Evolutionary conservation across 2,329 filamentous ascomycete species (phyloP), one percentile per base, ranked within the genome.

Genomic region (Mollisiaceae sp.): DNA sequence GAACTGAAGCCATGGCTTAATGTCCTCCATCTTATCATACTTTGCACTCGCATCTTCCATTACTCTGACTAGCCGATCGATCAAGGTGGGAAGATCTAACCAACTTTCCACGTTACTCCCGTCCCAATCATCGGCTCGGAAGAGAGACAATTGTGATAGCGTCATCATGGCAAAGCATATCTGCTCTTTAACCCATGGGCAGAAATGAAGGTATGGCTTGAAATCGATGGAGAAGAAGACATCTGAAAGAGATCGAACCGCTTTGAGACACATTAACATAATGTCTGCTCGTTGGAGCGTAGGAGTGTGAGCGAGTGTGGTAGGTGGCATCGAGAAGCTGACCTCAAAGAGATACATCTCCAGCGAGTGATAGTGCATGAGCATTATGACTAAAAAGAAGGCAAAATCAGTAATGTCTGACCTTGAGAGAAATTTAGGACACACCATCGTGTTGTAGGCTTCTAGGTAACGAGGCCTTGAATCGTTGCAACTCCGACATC

Each of bases 101-200:
- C n/a, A 9, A 22, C 18, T 20, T 50, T 50, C n/a, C 45, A 24
- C 2, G n/a, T 50, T 50, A 24, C n/a, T 22, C n/a, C n/a, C 14
- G 41, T 67, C 50, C 65, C 65, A 67, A 27, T 65, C 65, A 5
- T 67, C 65, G 55, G 54, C 65, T 11, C 56, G 22, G 32, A 65
- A 67, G 14, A 67, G 55, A 27, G 63, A 62, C 1, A 67, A 43
- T 32, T 63, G 65, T 6, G 65, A 67, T 38, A 67, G 52, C 18
- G 55, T 60, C 39, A 61, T 61, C 39, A 67, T 63, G 11, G 50
- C 58, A 41, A 59, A 60, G 32, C 59, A 57, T 22, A 65, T 65
- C 36, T 67, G 65, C 5, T 22, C 32, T 11, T 36, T 54, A 22
- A 41, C 14, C 8, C 58, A 39, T 24, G 39, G 27, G 24, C 27